These are phyloP conservation scores for Microdochium nivale DNA, from an alignment of 2,329 filamentous ascomycete genomes.

Conservation along the genomic window DNA sequence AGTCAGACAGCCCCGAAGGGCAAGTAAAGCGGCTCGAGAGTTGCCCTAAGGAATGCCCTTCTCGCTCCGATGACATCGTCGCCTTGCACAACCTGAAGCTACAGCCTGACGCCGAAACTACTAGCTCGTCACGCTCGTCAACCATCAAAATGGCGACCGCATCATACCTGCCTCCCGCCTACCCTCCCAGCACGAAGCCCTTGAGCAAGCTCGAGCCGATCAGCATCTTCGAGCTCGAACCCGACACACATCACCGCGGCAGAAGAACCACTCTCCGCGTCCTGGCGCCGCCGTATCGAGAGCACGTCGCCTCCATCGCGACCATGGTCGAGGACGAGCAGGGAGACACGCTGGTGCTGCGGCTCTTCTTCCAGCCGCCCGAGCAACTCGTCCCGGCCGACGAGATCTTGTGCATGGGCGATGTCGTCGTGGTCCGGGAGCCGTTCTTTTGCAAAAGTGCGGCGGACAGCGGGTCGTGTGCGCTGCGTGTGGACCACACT, in stretches of 20 bases:
- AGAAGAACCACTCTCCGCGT: slow-evolving; percentile 7
- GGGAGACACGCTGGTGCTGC: slow-evolving; percentile 22
- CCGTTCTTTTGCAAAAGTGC: slow-evolving; percentile 41
- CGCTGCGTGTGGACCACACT: slow-evolving; percentile 42
- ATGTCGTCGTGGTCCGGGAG: slow-evolving; percentile 38
- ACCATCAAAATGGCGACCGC: too few species aligned
- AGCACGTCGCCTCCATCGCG: slow-evolving; percentile 7
- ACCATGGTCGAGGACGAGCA: slow-evolving; percentile 29
- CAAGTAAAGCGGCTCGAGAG: too few species aligned
- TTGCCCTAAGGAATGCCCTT: too few species aligned
- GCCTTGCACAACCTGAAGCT: too few species aligned
- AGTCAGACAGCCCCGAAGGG: too few species aligned
- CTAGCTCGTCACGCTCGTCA: too few species aligned
- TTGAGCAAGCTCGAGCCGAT: slow-evolving; percentile 11
- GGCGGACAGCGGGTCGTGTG: slow-evolving; percentile 27
- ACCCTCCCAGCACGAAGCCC: slow-evolving; percentile 12
- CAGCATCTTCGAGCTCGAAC: slow-evolving; percentile 16
- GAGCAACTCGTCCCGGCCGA: slow-evolving; percentile 9
- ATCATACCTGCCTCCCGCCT: slow-evolving; percentile 7
- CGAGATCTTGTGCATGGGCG: slow-evolving; percentile 14
- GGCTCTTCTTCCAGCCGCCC: slow-evolving; percentile 32
- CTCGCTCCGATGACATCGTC: too few species aligned
- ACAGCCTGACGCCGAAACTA: too few species aligned
- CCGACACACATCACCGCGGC: slow-evolving; percentile 19
- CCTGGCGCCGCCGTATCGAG: slow-evolving; percentile 8